Base-by-base conservation (phyloP, 75 land plant genomes). In the Isoetes taiwanensis region DNA sequence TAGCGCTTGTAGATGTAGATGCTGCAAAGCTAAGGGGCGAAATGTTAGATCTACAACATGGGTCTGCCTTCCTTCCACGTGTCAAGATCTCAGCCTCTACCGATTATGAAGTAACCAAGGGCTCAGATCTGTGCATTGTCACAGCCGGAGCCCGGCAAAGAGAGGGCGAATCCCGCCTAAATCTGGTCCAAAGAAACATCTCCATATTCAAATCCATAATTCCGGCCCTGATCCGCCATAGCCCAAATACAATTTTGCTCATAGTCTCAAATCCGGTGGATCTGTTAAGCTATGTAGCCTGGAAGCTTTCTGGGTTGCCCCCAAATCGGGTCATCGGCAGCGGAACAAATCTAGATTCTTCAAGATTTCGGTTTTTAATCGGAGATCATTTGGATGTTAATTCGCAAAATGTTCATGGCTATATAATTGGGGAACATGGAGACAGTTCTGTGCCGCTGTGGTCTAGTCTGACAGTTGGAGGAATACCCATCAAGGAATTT, bases 401-500 rank as follows among this genome's bases (percentile, higher is more conserved):
- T 25, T 88, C 91, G 5, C 83, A 83, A 72, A 81, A 86, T 37
- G 89, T 86, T 1, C 70, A 86, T 71, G 91, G 82, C 1, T 80
- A 71, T 70, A 74, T 86, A 19, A 74, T 85, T 1, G 93, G 93
- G 3, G 88, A 86, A 75, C 93, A 86, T 30, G 93, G 93, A 0
- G 93, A 86, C 77, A 83, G 83, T 59, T 86, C 88, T 2, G 88
- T 86, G 72, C 90, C 93, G 28, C 66, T 86, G 28, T 86, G 93
- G 93, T 86, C 93, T 21, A 83, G 80, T 66, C 72, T 84, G 21
- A 83, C 76, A 39, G 64, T 86, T 0, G 93, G 81, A 1, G 84
- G 90, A 2, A 80, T 85, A 26, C 82, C 83, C 11, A 32, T 85
- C 3, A 58, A 82, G 54, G 69, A 61, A 43, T 72, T 75, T 43